Evolutionary conservation across 805 yeast species (phyloP).

Genomic region (Millerozyma acaciae): DNA sequence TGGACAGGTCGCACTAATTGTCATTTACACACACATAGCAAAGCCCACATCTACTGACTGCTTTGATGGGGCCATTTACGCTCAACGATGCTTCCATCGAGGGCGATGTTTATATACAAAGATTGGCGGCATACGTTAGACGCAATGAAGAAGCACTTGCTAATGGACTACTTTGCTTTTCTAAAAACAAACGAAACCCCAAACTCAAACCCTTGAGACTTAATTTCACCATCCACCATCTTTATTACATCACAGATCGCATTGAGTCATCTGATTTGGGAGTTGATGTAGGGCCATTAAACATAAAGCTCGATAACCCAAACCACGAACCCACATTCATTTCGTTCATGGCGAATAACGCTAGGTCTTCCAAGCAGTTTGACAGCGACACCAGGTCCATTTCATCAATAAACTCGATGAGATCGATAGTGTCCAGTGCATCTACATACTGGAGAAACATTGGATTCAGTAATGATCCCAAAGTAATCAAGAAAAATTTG

Average conservation of each 20-base stretch:
- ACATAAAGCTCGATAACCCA: conserved; percentile 55
- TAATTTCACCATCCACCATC: conserved; percentile 58
- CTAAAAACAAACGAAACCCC: conserved; percentile 28
- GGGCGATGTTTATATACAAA: conserved; percentile 55
- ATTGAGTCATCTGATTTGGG: conserved; percentile 47
- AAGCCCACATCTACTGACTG: too few relatives aligned
- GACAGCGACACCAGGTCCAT: conserved; percentile 48
- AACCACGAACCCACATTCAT: conserved; percentile 52
- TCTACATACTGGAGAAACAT: conserved; percentile 39
- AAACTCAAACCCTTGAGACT: conserved; percentile 51
- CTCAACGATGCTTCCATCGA: conserved; percentile 39
- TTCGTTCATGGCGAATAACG: conserved; percentile 57
- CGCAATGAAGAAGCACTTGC: conserved; percentile 58
- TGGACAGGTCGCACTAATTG: too few relatives aligned
- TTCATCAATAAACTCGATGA: conserved; percentile 56
- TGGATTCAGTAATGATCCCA: conserved; percentile 37
- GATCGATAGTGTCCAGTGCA: conserved; percentile 44
- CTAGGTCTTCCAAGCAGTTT: conserved; percentile 36
- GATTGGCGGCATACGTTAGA: conserved; percentile 49
- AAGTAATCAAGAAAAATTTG: conserved; percentile 46
- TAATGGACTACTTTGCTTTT: conserved; percentile 53
- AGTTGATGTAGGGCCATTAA: conserved; percentile 59
- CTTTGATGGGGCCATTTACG: conserved; percentile 27
- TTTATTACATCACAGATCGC: conserved; percentile 56
- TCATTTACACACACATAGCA: too few relatives aligned